Base-by-base conservation (phyloP, 2,329 filamentous ascomycete species). In the Colletotrichum sansevieriae region DNA sequence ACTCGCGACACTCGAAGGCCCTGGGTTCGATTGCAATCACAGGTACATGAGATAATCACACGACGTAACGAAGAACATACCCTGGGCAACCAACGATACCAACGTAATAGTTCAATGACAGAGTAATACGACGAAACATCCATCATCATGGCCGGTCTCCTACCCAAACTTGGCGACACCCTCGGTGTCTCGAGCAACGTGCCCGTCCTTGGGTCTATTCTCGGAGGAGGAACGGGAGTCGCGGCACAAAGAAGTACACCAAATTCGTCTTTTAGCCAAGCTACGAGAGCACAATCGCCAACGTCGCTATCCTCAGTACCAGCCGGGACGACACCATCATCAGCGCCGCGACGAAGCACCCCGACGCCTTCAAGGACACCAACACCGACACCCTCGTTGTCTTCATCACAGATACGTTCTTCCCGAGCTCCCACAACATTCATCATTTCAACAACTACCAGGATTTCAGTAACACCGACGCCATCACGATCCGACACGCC, bases 81-180 rank as follows among this genome's bases (percentile, higher is more conserved):
- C 18, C 12, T 44, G 11, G 63, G 22, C 44, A 20, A 41, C 51
- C 52, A 20, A 66, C n/a, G 3, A 22, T n/a, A 41, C 25, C 37
- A 7, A 43, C 41, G 43, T 20, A 35, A n/a, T 20, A 20, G 7
- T 49, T 25, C 9, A 22, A 51, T n/a, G 12, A 41, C 47, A 56
- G 13, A 56, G 10, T 52, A 54, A 37, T 57, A 39, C 37, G 12
- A 39, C 37, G 29, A 13, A 35, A 60, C 18, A 13, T 20, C 2
- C 29, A 15, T 25, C 52, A 60, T 18, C 43, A 71, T 71, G 70
- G 55, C 70, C 41, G 68, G 64, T 4, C 46, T 68, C 20, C 44
- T 55, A 9, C 43, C 63, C 15, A 58, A 55, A 8, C 41, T 56
- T 15, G 39, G 65, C 18, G 13, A 20, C 25, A 18, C 39, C 12